phyloP scores from a whole-genome alignment of 2,329 filamentous ascomycete species.

The Monosporascus ibericus region DNA sequence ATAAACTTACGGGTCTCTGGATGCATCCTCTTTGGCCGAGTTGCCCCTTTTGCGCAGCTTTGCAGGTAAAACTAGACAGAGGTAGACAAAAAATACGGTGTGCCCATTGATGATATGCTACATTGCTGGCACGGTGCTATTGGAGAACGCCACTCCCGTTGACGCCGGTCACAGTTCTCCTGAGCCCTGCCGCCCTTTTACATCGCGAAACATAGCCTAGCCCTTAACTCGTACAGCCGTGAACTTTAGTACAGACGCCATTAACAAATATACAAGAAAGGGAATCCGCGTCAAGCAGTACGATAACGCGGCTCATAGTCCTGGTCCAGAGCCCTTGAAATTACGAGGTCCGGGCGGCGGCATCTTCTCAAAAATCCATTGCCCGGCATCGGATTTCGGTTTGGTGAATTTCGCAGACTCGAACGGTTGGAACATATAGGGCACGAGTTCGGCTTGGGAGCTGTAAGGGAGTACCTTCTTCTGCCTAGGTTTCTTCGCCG shows the following conservation, averaged over 20 bases:
- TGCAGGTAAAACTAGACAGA: no score
- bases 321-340: background rate
- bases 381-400: constrained; percentile 3
- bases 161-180: background rate
- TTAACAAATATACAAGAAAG: background rate
- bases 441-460: constrained; percentile 30
- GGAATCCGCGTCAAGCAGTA: background rate
- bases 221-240: background rate
- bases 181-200: background rate
- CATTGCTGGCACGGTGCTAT: no score
- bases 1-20: no score
- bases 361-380: constrained; percentile 22
- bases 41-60: no score
- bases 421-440: constrained; percentile 30
- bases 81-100: no score
- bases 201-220: background rate
- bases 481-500: constrained; percentile 12
- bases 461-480: constrained; percentile 30
- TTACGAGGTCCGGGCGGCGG: constrained; percentile 3
- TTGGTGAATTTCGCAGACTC: constrained; percentile 30
- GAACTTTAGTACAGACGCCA: background rate
- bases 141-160: background rate
- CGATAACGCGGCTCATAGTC: background rate
- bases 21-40: no score
- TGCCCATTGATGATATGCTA: no score